Evolutionary conservation across 2,329 filamentous ascomycete species (phyloP), one percentile per base, ranked within the genome.

Genomic region (Penicillium brevicompactum): DNA sequence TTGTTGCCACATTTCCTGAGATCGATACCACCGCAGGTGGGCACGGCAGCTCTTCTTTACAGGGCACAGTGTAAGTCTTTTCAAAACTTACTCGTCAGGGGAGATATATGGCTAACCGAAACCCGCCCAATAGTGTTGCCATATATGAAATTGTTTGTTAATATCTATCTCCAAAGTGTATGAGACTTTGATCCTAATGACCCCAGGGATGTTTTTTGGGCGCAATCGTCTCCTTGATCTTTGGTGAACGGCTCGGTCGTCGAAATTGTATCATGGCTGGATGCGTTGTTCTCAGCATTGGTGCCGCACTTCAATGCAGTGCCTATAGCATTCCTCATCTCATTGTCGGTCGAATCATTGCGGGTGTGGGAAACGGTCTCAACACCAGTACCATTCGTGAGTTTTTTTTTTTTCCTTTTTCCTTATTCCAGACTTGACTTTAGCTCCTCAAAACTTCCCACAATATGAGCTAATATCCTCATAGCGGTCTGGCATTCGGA

Each of bases 161-260:
- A 7, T 8, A 41, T 44, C 14, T 7, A 22, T 8, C 24, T 3
- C 2, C 11, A 11, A 8, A 24, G 13, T n/a, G 4, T 11, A 11
- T 37, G 5, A 9, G 10, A 32, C 14, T 31, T 45, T n/a, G 10
- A 10, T 10, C 40, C 45, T 56, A 14, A 51, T 24, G 11, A 4
- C 18, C 8, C 3, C 52, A 68, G 65, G 84, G 84, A 16, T 86
- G 83, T 62, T 85, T 87, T 66, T 70, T 85, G 44, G 84, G 84
- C 27, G 83, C 77, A 14, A 60, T 70, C 13, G 57, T 77, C 2
- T 76, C 78, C n/a, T 65, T 70, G 11, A 24, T 66, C 43, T 64
- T 79, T 24, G 81, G 81, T 18, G 80, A 83, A 51, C 62, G 52
- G 11, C 67, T 82, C 1, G 80, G 81, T 3, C 70, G 81, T 24